These are phyloP conservation scores for Gossypium raimondii DNA, from an alignment of 345 rosid species.

Conservation along the genomic window DNA sequence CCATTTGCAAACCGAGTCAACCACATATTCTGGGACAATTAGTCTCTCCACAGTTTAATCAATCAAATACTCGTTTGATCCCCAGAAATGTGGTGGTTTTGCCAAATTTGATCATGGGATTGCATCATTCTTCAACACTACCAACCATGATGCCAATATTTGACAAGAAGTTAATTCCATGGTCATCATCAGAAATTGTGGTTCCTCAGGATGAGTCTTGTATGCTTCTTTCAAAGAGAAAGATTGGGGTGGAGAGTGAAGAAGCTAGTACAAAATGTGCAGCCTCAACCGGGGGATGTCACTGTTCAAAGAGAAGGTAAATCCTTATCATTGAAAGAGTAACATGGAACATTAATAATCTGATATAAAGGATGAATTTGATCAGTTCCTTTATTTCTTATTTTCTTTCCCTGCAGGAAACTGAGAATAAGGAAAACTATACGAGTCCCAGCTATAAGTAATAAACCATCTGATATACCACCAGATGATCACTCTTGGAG, in stretches of 20 bases:
- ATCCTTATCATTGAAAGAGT: no score
- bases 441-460: conserved; percentile 29
- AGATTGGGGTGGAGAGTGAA: conserved; percentile 3
- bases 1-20: conserved; percentile 2
- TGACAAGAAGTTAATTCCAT: conserved; percentile 11
- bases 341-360: background rate
- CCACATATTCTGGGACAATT: background rate
- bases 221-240: conserved; percentile 6
- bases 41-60: conserved; percentile 17
- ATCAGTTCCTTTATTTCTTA: no score
- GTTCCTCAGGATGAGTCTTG: conserved; percentile 12
- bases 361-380: no score
- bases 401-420: background rate
- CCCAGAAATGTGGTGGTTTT: conserved; percentile 16
- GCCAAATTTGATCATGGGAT: conserved; percentile 15
- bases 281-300: conserved; percentile 32
- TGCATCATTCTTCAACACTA: conserved; percentile 15
- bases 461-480: conserved; percentile 31
- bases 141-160: background rate
- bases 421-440: conserved; percentile 26
- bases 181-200: conserved; percentile 21
- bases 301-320: conserved; percentile 31
- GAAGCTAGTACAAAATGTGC: conserved; percentile 16
- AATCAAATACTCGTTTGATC: background rate
- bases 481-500: conserved; percentile 36